Conservation (phyloP, 2,329 filamentous ascomycete species). For the Neurospora sp. region DNA sequence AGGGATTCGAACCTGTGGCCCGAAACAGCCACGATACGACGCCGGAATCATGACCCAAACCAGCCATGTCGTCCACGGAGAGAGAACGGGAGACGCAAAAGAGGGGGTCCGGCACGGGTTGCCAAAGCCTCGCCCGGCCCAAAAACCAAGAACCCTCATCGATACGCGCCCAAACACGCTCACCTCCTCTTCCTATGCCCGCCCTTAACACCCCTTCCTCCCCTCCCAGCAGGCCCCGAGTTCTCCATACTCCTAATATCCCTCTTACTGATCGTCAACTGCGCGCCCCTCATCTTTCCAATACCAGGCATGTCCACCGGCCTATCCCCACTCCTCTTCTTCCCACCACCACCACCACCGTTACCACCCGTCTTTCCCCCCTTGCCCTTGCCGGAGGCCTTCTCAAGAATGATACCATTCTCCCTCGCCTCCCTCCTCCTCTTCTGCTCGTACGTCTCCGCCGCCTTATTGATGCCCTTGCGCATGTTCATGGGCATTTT, state of each 20-base stretch:
- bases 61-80: neutral
- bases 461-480: slow-evolving; percentile 70
- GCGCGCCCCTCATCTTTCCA: slow-evolving; percentile 70
- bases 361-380: slow-evolving; percentile 14
- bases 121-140: neutral
- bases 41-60: neutral
- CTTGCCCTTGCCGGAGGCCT: slow-evolving; percentile 23
- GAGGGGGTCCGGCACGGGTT: neutral
- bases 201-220: slow-evolving; percentile 10
- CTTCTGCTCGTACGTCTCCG: slow-evolving; percentile 54
- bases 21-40: neutral
- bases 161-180: slow-evolving; percentile 4
- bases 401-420: slow-evolving; percentile 81
- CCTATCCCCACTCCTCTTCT: slow-evolving; percentile 33
- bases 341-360: slow-evolving; percentile 23
- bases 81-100: neutral
- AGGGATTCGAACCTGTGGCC: neutral
- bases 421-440: slow-evolving; percentile 72
- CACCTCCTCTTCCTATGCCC: slow-evolving; percentile 25
- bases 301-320: slow-evolving; percentile 67
- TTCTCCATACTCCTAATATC: slow-evolving; percentile 62
- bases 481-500: slow-evolving; percentile 85
- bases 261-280: slow-evolving; percentile 64
- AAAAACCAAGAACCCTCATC: neutral
- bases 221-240: slow-evolving; percentile 31